phyloP scores from a whole-genome alignment of 495 filamentous ascomycete species.

The Podospora sp. region DNA sequence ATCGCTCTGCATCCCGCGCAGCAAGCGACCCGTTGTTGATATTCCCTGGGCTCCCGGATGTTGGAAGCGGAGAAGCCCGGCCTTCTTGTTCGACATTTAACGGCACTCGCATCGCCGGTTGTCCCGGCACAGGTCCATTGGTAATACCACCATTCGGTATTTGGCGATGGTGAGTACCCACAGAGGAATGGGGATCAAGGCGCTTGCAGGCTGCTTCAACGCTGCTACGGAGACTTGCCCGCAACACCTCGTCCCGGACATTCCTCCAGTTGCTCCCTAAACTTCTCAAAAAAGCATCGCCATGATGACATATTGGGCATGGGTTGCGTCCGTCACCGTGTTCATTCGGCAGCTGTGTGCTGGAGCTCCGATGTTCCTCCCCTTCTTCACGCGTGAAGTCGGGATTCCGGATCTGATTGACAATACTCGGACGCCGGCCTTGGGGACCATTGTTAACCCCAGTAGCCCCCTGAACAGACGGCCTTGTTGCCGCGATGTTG shows the following conservation, averaged over 20 bases:
- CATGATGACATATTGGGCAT: conserved; percentile 6
- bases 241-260: background rate
- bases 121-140: background rate
- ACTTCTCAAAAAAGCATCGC: conserved; percentile 4
- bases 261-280: conserved; percentile 10
- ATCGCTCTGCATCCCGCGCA: too few relatives aligned
- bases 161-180: background rate
- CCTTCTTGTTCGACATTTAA: too few relatives aligned
- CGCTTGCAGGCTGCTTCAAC: conserved; percentile 8
- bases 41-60: too few relatives aligned
- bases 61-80: too few relatives aligned
- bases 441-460: background rate
- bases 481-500: background rate
- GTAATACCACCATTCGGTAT: background rate
- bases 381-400: conserved; percentile 21
- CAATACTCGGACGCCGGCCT: too few relatives aligned
- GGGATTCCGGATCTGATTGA: background rate
- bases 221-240: conserved; percentile 4
- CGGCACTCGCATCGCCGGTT: too few relatives aligned
- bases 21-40: too few relatives aligned
- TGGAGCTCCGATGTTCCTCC: conserved; percentile 29
- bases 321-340: background rate
- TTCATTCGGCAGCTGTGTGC: conserved; percentile 25
- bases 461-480: too few relatives aligned
- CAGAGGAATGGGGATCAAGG: background rate